Evolutionary conservation across 2,329 filamentous ascomycete genomes (phyloP), one percentile per base, ranked within the genome.

Genomic region (Curvularia verruculosa): DNA sequence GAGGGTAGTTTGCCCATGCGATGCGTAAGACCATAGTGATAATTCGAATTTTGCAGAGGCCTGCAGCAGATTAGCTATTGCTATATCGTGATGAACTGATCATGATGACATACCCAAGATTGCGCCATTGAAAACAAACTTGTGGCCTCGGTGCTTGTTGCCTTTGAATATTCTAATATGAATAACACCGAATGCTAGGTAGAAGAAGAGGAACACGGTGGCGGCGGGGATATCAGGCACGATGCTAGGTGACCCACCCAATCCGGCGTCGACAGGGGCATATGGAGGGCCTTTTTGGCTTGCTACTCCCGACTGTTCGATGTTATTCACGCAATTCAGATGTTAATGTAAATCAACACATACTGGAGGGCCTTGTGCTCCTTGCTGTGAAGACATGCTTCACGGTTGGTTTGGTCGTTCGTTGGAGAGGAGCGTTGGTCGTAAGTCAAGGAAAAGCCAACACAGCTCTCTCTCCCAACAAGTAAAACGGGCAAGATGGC

Each of bases 1-100:
- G 58, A 5, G 67, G 69, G 15, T 75, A 63, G 52, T 66, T 54
- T 60, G 78, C 54, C 66, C 71, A 76, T 37, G 72, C 70, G 63
- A 78, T 77, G 37, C 76, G 66, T 41, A 82, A 63, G n/a, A 70
- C 69, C 68, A 76, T 77, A 6, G 80, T 80, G 7, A 77, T 60
- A 28, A 80, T 67, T 31, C 80, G 70, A 12, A 79, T 73, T 65
- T 78, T 78, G 63, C 76, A 79, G 58, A 81, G 80, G 13, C 76
- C 75, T 78, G n/a, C 7, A 19, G 3, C n/a, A 21, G 28, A 56
- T 70, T 15, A 72, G 58, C 31, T 29, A 23, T 26, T 41, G 23
- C 4, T 39, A 15, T 52, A 24, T 21, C 26, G 18, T 15, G 24
- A 4, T 9, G 13, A 18, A 12, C n/a, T 45, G 34, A 29, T 10